phyloP scores from a whole-genome alignment of 441 rosid species.

The Gossypium schwendimanii region DNA sequence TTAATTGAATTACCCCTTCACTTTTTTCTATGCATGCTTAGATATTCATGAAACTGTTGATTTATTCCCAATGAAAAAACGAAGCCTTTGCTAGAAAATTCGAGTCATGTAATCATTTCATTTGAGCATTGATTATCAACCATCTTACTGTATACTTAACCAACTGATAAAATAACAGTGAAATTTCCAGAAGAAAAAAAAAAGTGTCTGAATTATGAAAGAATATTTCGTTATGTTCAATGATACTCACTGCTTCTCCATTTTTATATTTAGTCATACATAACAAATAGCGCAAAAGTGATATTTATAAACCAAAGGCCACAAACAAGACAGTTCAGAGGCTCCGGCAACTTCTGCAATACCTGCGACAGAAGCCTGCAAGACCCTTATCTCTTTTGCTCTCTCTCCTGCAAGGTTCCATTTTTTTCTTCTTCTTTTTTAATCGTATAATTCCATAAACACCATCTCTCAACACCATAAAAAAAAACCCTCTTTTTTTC shows the following conservation, averaged over 20 bases:
- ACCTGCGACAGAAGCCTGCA: no score
- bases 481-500: background rate
- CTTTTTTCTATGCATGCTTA: slow-evolving; percentile 1
- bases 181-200: background rate
- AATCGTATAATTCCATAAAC: no score
- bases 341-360: no score
- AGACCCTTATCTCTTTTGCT: no score
- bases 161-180: background rate
- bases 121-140: background rate
- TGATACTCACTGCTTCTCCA: background rate
- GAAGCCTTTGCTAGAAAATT: background rate
- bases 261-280: slow-evolving; percentile 51
- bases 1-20: background rate
- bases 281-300: slow-evolving; percentile 75
- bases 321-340: slow-evolving; percentile 22
- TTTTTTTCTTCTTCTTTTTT: slow-evolving; percentile 21
- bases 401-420: no score
- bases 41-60: background rate
- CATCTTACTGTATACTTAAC: background rate
- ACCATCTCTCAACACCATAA: no score
- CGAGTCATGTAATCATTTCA: background rate
- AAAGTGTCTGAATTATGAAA: background rate
- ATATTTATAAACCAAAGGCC: slow-evolving; percentile 76
- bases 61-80: background rate
- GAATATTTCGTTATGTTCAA: background rate